A percentile compares a stretch with the other conserved stretches of the same genome.
phyloP scores from a whole-genome alignment of 129 eudicot genomes.

The Centaurea solstitialis region DNA sequence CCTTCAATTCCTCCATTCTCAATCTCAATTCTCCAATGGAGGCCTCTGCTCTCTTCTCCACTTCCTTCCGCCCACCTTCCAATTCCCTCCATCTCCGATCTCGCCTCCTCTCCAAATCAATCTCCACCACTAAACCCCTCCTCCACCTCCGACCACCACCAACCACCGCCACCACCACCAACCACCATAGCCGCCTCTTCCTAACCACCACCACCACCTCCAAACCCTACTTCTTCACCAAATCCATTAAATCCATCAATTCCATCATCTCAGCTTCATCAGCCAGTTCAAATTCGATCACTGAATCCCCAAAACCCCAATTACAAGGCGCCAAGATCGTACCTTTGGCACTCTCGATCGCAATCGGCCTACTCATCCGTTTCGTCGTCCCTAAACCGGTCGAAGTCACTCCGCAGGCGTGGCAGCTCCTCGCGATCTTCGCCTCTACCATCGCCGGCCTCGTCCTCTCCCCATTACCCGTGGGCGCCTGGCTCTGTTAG shows the following conservation, averaged over 20 bases:
- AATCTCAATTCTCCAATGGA: constrained; percentile 38
- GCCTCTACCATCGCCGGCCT: constrained; percentile 82
- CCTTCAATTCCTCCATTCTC: not conserved
- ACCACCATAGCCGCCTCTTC: constrained; percentile 12
- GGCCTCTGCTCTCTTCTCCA: constrained; percentile 50
- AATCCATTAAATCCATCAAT: constrained; percentile 25
- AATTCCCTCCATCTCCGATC: constrained; percentile 57
- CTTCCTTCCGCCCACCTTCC: constrained; percentile 27
- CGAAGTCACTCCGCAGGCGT: constrained; percentile 79
- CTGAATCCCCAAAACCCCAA: constrained; percentile 30
- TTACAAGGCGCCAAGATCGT: constrained; percentile 56
- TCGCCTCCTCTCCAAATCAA: constrained; percentile 24
- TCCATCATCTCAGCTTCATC: constrained; percentile 26
- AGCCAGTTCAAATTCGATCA: constrained; percentile 5
- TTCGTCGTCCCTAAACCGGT: constrained; percentile 63
- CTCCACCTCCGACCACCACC: constrained; percentile 17
- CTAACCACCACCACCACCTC: constrained; percentile 30
- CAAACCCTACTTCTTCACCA: constrained; percentile 31
- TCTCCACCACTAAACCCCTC: constrained; percentile 21
- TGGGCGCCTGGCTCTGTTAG: constrained; percentile 84
- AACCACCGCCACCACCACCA: constrained; percentile 26
- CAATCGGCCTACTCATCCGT: constrained; percentile 58
- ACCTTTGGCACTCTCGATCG: constrained; percentile 51
- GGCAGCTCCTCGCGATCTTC: constrained; percentile 79
- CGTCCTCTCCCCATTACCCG: constrained; percentile 81